Base-by-base conservation (phyloP, 192 early-diverging fungal genomes). In the Coemansia sp. region DNA sequence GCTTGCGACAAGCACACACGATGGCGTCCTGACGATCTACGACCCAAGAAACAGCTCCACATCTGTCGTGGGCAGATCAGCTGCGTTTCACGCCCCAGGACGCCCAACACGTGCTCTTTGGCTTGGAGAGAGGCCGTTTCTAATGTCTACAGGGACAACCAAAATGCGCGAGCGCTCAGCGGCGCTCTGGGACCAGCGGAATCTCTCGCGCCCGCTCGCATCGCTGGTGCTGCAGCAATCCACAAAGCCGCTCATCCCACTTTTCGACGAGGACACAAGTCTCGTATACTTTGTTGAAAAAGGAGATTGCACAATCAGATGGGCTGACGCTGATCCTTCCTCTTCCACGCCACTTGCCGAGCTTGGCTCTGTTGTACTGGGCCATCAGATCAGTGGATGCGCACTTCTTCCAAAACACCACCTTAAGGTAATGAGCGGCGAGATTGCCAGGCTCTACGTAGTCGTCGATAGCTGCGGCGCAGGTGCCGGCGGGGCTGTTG, bases 201-300 rank as follows among this genome's bases (percentile, higher is more conserved):
- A 87, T 22, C 69, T 91, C 25, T 58, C 65, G 11, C 81, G 68
- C 11, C 88, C 93, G 2, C 48, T 94, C 23, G 79, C 79, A 13
- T 70, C 87, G 11, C 74, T 78, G 13, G 77, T 73, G 19, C 61
- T 94, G 29, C 92, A 92, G 57, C 84, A 86, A 2, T 89, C 88
- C 4, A 86, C 87, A 9, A 90, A 91, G n/a, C 62, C 89, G 6
- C 66, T 91, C 17, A 70, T 88, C 11, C 91, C 93, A 4, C 70
- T 93, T 17, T 93, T 86, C 57, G 95, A 96, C 65, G 79, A 85
- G 41, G 95, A 96, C 66, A 93, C 93, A 0, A 84, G 84, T 8
- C 85, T 90, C 19, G 71, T 93, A 14, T 96, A 90, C 62, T 62
- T 95, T 15, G 76, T 65, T 53, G 90, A 91, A 38, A 72, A 81